A percentile compares a stretch with the other conserved stretches of the same genome.
Evolutionary conservation across 768 basidiomycete genomes (phyloP).

Genomic region (Phylloporus scabripes): DNA sequence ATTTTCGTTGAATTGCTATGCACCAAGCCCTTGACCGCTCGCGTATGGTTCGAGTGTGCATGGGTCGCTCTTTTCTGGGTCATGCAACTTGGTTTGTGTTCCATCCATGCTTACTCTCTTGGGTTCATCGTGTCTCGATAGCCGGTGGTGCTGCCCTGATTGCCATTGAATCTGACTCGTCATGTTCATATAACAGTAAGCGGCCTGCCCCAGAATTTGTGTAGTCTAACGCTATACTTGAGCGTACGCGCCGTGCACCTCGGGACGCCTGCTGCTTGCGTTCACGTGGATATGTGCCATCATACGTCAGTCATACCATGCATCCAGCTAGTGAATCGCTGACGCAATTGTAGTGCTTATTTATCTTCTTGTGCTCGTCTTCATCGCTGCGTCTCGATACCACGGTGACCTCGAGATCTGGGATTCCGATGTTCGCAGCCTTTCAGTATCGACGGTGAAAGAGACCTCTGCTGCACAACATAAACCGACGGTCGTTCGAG

Average conservation of each 20-base stretch:
- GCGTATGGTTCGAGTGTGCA: slow-evolving; percentile 66
- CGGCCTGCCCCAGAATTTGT: not conserved
- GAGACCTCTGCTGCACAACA: slow-evolving; percentile 32
- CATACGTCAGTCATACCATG: slow-evolving; percentile 32
- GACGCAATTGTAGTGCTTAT: slow-evolving; percentile 40
- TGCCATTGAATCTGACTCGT: slow-evolving; percentile 30
- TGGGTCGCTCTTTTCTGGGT: slow-evolving; percentile 58
- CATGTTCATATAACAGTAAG: slow-evolving; percentile 34
- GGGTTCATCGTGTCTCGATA: slow-evolving; percentile 21
- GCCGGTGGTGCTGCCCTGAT: slow-evolving; percentile 50
- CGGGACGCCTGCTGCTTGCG: slow-evolving; percentile 49
- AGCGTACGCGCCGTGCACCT: slow-evolving; percentile 37
- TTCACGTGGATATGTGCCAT: slow-evolving; percentile 53
- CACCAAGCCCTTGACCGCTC: slow-evolving; percentile 45
- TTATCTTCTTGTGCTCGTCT: slow-evolving; percentile 50
- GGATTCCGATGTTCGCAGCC: slow-evolving; percentile 42
- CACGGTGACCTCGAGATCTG: slow-evolving; percentile 47
- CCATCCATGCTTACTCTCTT: not conserved
- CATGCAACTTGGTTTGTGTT: slow-evolving; percentile 52
- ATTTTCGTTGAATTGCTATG: slow-evolving; percentile 55
- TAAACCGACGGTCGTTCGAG: slow-evolving; percentile 33
- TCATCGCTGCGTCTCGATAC: slow-evolving; percentile 39
- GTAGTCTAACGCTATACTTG: not conserved
- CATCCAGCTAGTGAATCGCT: not conserved
- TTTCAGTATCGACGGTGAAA: slow-evolving; percentile 32